phyloP scores from a whole-genome alignment of 2,329 filamentous ascomycete species.

The Colletotrichum liaoningense region DNA sequence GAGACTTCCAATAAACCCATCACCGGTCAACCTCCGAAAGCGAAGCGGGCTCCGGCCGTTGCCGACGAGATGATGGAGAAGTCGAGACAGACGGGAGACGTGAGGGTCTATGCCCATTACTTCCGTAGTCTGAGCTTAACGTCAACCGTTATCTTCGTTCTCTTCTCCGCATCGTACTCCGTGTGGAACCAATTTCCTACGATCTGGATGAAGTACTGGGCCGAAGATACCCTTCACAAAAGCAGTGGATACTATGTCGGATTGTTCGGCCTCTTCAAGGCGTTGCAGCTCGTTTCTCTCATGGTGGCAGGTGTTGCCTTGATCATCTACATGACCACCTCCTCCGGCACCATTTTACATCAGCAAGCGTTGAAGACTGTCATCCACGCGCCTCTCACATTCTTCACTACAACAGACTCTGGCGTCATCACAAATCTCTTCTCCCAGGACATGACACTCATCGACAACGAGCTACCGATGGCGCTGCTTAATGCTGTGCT shows the following conservation, averaged over 20 bases:
- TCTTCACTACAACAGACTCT: slow-evolving; percentile 50
- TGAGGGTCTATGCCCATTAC: slow-evolving; percentile 41
- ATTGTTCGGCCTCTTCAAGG: slow-evolving; percentile 37
- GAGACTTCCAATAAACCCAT: background rate
- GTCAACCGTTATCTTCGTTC: background rate
- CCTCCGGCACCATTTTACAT: slow-evolving; percentile 40
- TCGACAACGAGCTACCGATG: slow-evolving; percentile 48
- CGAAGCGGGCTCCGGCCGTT: slow-evolving; percentile 12
- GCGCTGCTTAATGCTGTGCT: slow-evolving; percentile 41
- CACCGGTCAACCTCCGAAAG: background rate
- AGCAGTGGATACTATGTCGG: slow-evolving; percentile 37
- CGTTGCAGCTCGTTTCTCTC: slow-evolving; percentile 31
- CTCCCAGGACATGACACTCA: slow-evolving; percentile 50
- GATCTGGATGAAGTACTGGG: slow-evolving; percentile 48
- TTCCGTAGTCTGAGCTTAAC: slow-evolving; percentile 26
- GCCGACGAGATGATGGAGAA: slow-evolving; percentile 22
- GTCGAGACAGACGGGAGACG: slow-evolving; percentile 35
- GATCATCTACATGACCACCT: slow-evolving; percentile 37
- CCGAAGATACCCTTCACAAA: slow-evolving; percentile 37
- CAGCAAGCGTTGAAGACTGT: slow-evolving; percentile 38
- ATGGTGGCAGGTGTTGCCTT: slow-evolving; percentile 36
- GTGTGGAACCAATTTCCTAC: slow-evolving; percentile 38
- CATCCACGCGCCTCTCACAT: slow-evolving; percentile 47
- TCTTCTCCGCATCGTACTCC: slow-evolving; percentile 13
- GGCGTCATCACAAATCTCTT: slow-evolving; percentile 52